These are phyloP conservation scores for Phyllosticta citrichinensis DNA, from an alignment of 2,329 filamentous ascomycete species.

Conservation along the genomic window DNA sequence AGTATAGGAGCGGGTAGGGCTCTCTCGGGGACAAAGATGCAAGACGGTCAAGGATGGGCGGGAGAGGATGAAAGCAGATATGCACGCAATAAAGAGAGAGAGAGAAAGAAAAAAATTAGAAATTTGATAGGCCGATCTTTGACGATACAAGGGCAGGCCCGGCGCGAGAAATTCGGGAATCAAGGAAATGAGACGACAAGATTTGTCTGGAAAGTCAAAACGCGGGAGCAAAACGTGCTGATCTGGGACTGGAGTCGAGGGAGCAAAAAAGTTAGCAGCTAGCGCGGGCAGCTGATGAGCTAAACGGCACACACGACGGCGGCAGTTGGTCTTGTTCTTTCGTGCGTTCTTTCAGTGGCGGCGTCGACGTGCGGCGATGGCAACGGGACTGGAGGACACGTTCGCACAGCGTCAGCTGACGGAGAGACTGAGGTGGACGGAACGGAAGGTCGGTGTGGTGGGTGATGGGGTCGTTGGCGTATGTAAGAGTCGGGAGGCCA, in stretches of 20 bases:
- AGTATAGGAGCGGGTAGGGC: neutral
- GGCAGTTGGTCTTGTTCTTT: no score
- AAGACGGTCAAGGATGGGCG: neutral
- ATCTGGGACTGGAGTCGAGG: neutral
- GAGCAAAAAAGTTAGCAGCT: neutral
- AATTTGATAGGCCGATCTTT: neutral
- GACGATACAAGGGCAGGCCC: neutral
- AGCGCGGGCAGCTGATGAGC: neutral
- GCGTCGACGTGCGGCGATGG: neutral
- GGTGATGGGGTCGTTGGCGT: no score
- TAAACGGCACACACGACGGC: neutral
- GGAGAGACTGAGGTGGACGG: neutral
- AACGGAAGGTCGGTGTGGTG: no score
- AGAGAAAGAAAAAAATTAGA: neutral
- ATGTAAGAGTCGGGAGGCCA: neutral
- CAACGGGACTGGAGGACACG: neutral
- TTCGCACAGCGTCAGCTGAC: neutral
- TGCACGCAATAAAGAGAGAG: neutral
- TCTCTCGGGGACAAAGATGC: neutral
- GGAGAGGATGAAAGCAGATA: neutral
- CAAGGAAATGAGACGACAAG: neutral
- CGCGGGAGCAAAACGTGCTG: neutral
- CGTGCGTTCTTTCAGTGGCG: neutral
- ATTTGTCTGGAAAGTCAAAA: neutral
- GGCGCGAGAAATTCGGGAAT: neutral